Base-by-base conservation (phyloP, 2,329 filamentous ascomycete species). In the Aspergillus floridensis region DNA sequence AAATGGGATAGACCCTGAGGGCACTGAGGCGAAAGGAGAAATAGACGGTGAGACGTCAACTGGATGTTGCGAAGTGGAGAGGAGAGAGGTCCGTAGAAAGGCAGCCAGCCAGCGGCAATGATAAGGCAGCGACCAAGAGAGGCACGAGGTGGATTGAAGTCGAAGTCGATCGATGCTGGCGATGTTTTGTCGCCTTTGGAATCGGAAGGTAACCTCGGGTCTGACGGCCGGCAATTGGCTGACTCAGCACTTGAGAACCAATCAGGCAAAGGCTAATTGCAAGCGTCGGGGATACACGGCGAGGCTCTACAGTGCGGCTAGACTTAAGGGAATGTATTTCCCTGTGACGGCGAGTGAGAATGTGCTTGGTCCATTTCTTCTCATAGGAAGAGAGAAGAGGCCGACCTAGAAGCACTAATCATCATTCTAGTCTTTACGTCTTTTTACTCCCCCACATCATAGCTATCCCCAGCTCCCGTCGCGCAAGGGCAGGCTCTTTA, bases 211-310 rank as follows among this genome's bases (percentile, higher is more conserved):
- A 71, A 74, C 72, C 73, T 74, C 72, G 73, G 72, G 73, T 72
- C 68, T 69, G 68, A 63, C 63, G 60, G 69, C 70, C 70, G 70
- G 65, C 62, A 63, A 59, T 46, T 8, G 49, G 70, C 69, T 75
- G 69, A 75, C 64, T 74, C 67, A 74, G 68, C 66, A 2, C 0
- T 0, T 5, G 0, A 4, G 1, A 22, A 56, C 73, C 73, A 75
- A 75, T 75, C 68, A 74, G 6, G 38, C 21, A 6, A 5, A 48
- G 58, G 52, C 63, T 74, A 73, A 74, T 74, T 73, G 68, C 68
- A 74, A 75, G 70, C 68, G 66, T 75, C 73, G 73, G 73, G 71
- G 69, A 70, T 66, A 73, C 69, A 75, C 72, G 72, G 72, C 70
- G 62, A 63, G 47, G 53, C 51, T 19, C 38, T 57, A 38, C 26